Base-by-base conservation (phyloP, 306 rosid genomes). In the Quercus engelmannii region DNA sequence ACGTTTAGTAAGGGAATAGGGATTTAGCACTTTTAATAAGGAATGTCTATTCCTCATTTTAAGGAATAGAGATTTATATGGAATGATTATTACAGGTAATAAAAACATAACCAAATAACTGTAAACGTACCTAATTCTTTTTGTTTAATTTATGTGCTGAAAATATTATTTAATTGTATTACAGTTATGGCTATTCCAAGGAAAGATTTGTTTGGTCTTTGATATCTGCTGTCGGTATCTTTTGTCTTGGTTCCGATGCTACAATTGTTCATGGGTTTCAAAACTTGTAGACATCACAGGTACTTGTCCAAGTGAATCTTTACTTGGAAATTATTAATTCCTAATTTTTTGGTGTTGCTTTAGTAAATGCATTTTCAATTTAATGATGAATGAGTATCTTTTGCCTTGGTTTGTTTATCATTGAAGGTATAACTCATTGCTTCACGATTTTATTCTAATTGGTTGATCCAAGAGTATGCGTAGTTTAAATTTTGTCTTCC, bases 141-240 rank as follows among this genome's bases (percentile, higher is more conserved):
- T 21, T 21, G 23, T 21, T 21, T 21, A 21, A 21, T 21, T 21
- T 21, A 21, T 21, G 23, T 21, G 23, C 33, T 83, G 30, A 75
- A 80, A 79, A 73, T 59, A 12, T 72, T 12, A 80, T 55, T 79
- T 83, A 78, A 55, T 68, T 82, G 63, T 80, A 76, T 57, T 78
- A 52, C 91, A 96, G 99, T 76, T 96, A 96, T 80, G 99, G 99
- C 73, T 96, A 96, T 77, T 96, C 99, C 75, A 96, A 93, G 89
- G 99, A 96, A 87, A 91, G 99, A 87, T 96, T 96, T 87, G 98
- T 96, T 73, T 96, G 99, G 98, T 96, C 99, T 63, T 91, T 96
- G 90, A 96, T 93, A 88, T 96, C 98, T 65, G 99, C 98, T 78
- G 97, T 93, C 71, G 98, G 98, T 69, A 96, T 96, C 85, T 93